Percentiles rank a stretch among this genome's conserved stretches.
Conservation (phyloP, 2,329 filamentous ascomycete species). For the Peltaster fructicola region DNA sequence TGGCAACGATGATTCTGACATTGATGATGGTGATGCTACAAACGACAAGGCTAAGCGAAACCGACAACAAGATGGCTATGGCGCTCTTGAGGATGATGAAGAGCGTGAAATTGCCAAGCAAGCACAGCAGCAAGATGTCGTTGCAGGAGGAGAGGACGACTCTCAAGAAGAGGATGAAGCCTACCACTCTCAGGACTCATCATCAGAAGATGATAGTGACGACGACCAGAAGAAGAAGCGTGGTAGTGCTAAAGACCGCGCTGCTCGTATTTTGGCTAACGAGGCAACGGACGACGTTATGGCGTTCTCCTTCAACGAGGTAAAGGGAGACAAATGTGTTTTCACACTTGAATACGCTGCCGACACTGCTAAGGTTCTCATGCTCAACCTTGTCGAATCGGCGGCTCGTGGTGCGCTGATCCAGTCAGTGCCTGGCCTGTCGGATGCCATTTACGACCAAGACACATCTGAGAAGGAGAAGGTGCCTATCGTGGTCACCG, state of each 20-base stretch:
- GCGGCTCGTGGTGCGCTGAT: conserved; percentile 65
- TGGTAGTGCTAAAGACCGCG: conserved; percentile 29
- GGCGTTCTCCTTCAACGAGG: conserved; percentile 64
- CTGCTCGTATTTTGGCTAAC: conserved; percentile 45
- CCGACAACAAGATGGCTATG: conserved; percentile 65
- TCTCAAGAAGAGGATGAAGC: conserved; percentile 41
- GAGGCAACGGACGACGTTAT: conserved; percentile 45
- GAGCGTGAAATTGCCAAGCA: conserved; percentile 57
- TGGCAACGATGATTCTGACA: conserved; percentile 51
- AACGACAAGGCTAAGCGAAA: conserved; percentile 59
- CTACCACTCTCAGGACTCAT: conserved; percentile 28
- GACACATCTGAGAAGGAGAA: conserved; percentile 36
- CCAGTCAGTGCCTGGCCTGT: conserved; percentile 67
- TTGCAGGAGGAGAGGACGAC: conserved; percentile 41
- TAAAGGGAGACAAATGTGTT: conserved; percentile 54
- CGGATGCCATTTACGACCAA: conserved; percentile 43
- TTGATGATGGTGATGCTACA: conserved; percentile 39
- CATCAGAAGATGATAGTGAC: conserved; percentile 19
- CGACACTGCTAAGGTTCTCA: conserved; percentile 71
- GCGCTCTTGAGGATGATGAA: conserved; percentile 83
- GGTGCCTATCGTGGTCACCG: conserved; percentile 45
- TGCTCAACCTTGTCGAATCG: conserved; percentile 76
- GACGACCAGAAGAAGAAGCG: conserved; percentile 19
- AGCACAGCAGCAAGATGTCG: conserved; percentile 41
- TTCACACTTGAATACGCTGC: conserved; percentile 71